Base-by-base conservation (phyloP, 2,329 filamentous ascomycete species). In the Nemania sp. region DNA sequence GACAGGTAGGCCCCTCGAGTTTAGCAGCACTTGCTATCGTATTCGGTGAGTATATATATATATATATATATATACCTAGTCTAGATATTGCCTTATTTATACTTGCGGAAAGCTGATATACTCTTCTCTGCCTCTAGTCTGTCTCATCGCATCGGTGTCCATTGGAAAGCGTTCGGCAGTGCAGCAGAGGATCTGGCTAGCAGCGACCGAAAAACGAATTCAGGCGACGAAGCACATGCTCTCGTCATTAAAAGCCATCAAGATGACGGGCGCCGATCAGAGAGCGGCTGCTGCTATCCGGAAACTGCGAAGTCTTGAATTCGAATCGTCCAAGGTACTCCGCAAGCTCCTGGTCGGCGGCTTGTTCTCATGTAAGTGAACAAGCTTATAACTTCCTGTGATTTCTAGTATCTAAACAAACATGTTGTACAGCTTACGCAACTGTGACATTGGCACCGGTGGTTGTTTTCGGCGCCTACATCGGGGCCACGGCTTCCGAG, bases 241-340 rank as follows among this genome's bases (percentile, higher is more conserved):
- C n/a, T 55, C 55, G 11, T 60, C 50, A n/a, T 19, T 61, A 11
- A 61, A 61, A 43, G 57, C 54, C 9, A 53, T 61, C 20, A 61
- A 61, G 37, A 61, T 60, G 57, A 56, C 49, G 15, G 57, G 51
- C 11, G 46, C 50, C 0, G 50, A 52, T 14, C 3, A 8, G 19
- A 42, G 43, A 42, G 49, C 48, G 15, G 50, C 41, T 4, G 46
- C 34, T 20, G 34, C 30, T 2, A 50, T 56, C n/a, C 39, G 33
- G 17, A 56, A 56, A 43, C 19, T 53, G 14, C 53, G 56, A 24
- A 37, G 26, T 23, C 33, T 56, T 1, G 52, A 58, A 19, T 56
- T 53, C 19, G 48, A 51, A 12, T 31, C 52, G 9, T 59, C 56
- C 4, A 50, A 50, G 52, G 19, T 5, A 8, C 45, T 56, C 15